Conservation (phyloP, 2,329 filamentous ascomycete genomes). For the Aspergillus sp. region DNA sequence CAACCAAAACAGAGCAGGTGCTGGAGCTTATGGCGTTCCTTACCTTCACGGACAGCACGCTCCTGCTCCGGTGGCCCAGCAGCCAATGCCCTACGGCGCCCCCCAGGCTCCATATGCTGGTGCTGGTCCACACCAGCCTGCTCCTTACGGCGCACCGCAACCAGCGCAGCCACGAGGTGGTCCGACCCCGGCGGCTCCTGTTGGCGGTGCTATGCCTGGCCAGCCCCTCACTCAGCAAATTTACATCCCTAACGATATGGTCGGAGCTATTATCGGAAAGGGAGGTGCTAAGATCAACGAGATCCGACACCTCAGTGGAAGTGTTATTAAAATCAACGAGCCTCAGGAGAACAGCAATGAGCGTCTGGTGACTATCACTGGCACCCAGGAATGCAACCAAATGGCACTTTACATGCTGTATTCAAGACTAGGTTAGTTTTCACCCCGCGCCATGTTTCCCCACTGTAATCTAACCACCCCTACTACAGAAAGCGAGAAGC, state of each 20-base stretch:
- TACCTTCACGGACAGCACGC: constrained; percentile 69
- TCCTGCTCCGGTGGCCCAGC: constrained; percentile 55
- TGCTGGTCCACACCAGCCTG: constrained; percentile 75
- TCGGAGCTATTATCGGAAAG: constrained; percentile 98
- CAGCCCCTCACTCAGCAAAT: constrained; percentile 96
- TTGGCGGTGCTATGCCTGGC: constrained; percentile 72
- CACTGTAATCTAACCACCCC: constrained; percentile 10
- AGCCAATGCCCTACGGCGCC: constrained; percentile 76
- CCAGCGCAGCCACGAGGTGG: constrained; percentile 62
- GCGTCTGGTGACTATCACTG: constrained; percentile 93
- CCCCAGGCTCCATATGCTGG: constrained; percentile 76
- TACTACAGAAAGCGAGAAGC: constrained; percentile 69
- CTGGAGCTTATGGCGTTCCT: constrained; percentile 67
- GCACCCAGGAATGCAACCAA: constrained; percentile 96
- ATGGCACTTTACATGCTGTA: constrained; percentile 99
- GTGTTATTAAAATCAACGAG: constrained; percentile 99
- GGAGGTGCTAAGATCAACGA: constrained; percentile 99
- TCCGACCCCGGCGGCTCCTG: constrained; percentile 64
- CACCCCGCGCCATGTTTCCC: not conserved
- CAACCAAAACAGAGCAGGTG: constrained; percentile 72
- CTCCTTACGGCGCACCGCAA: constrained; percentile 65
- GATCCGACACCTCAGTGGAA: constrained; percentile 93
- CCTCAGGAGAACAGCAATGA: constrained; percentile 99
- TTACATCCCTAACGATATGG: constrained; percentile 99
- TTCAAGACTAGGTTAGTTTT: constrained; percentile 76